Conservation (phyloP, 2,329 filamentous ascomycete genomes). For the Trichoderma sp. region DNA sequence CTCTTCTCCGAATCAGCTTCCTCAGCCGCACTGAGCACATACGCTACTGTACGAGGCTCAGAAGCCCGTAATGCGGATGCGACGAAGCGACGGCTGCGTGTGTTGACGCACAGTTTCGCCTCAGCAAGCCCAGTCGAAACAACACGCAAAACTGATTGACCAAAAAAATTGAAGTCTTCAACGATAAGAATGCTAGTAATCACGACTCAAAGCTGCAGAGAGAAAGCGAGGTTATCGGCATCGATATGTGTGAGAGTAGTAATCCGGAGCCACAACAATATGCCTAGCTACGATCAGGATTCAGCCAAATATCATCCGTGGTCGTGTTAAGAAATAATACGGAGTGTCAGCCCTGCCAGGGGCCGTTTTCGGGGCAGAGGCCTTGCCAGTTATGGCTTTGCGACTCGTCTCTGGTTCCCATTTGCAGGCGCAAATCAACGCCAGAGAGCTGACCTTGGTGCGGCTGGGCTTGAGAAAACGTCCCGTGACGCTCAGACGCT, state of each 20-base stretch:
- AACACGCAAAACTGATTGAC: background rate
- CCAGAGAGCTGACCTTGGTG: slow-evolving; percentile 3
- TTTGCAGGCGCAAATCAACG: slow-evolving; percentile 25
- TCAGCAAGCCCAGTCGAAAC: background rate
- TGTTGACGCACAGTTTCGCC: background rate
- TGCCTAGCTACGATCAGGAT: background rate
- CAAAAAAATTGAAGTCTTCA: background rate
- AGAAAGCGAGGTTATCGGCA: background rate
- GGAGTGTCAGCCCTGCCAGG: background rate
- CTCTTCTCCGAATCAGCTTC: background rate
- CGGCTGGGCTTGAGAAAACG: background rate
- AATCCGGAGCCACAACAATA: background rate
- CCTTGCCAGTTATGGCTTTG: background rate
- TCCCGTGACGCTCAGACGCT: slow-evolving; percentile 19
- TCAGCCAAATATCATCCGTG: background rate
- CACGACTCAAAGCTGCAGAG: background rate
- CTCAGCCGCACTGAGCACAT: background rate
- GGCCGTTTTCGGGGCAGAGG: background rate
- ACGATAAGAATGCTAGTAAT: background rate
- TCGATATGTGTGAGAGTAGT: background rate
- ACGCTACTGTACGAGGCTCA: background rate
- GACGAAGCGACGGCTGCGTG: slow-evolving; percentile 16
- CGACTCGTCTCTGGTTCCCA: background rate
- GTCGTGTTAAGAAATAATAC: background rate
- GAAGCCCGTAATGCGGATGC: background rate